Evolutionary conservation across 164 flowering plant species (phyloP).

Genomic region (Protea cynaroides): DNA sequence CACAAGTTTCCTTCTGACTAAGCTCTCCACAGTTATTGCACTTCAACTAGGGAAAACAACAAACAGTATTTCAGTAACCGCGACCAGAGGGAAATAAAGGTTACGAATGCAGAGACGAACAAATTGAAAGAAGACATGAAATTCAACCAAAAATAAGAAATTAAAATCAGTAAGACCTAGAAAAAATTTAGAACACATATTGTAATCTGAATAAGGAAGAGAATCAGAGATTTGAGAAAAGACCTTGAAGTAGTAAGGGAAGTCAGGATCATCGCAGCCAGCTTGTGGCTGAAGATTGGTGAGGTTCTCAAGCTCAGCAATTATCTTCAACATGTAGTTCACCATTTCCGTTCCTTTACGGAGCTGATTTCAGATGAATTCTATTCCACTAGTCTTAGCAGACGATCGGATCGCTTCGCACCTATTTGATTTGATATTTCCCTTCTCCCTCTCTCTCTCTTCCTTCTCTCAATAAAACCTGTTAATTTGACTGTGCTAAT

Average conservation of each 20-base stretch:
- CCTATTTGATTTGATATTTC: background rate
- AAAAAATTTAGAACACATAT: no score
- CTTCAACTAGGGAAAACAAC: constrained; percentile 41
- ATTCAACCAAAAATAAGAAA: background rate
- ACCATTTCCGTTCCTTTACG: constrained; percentile 51
- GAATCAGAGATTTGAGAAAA: background rate
- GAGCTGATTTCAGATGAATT: no score
- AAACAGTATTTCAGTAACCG: no score
- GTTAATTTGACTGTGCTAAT: no score
- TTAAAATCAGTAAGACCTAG: background rate
- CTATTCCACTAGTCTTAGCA: no score
- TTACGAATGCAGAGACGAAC: background rate
- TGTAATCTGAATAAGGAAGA: no score
- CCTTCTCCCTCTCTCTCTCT: background rate
- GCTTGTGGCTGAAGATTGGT: constrained; percentile 73
- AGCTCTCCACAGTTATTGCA: constrained; percentile 83
- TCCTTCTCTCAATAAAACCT: background rate
- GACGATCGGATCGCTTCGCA: no score
- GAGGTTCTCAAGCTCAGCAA: constrained; percentile 74
- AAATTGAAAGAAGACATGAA: background rate
- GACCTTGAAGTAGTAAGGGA: constrained; percentile 77
- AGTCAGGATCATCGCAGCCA: constrained; percentile 73
- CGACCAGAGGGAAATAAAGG: background rate
- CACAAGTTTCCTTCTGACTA: constrained; percentile 61
- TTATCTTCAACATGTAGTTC: constrained; percentile 52